phyloP scores from a whole-genome alignment of 768 basidiomycete genomes.

The Lentinula guzmanii region DNA sequence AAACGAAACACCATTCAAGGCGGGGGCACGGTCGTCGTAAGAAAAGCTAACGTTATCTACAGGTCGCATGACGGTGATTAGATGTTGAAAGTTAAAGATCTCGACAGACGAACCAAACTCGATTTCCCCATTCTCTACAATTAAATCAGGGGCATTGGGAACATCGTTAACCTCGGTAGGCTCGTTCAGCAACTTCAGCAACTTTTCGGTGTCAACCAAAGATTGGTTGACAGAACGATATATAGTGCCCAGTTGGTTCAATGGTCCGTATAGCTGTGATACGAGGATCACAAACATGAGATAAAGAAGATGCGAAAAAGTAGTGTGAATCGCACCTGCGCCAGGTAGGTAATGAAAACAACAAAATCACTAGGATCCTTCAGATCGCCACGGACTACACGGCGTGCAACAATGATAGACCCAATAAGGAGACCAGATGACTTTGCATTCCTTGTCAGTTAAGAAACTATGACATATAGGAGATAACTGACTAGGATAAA shows the following conservation, averaged over 20 bases:
- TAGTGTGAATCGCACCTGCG: conserved; percentile 43
- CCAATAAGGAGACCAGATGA: conserved; percentile 79
- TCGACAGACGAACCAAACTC: conserved; percentile 63
- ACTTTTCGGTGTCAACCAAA: conserved; percentile 77
- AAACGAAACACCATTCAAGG: conserved; percentile 78
- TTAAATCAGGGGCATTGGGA: conserved; percentile 67
- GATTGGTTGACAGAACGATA: conserved; percentile 75
- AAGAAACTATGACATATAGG: background rate
- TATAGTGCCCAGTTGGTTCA: conserved; percentile 73
- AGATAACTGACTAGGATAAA: conserved; percentile 60
- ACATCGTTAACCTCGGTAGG: conserved; percentile 81
- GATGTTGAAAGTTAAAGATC: background rate
- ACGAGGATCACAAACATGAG: conserved; percentile 5
- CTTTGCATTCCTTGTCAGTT: conserved; percentile 23
- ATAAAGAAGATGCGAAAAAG: background rate
- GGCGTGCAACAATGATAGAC: conserved; percentile 68
- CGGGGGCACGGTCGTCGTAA: conserved; percentile 67
- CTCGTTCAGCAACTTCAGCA: conserved; percentile 76
- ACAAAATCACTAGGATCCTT: conserved; percentile 56
- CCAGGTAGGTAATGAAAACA: conserved; percentile 77
- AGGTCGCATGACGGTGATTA: background rate
- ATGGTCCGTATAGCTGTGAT: conserved; percentile 59
- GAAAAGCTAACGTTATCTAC: conserved; percentile 83
- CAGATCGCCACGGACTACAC: conserved; percentile 50
- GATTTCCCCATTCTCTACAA: conserved; percentile 70